These are phyloP conservation scores for Endothia cerciana DNA, from an alignment of 2,329 filamentous ascomycete species.

Conservation along the genomic window DNA sequence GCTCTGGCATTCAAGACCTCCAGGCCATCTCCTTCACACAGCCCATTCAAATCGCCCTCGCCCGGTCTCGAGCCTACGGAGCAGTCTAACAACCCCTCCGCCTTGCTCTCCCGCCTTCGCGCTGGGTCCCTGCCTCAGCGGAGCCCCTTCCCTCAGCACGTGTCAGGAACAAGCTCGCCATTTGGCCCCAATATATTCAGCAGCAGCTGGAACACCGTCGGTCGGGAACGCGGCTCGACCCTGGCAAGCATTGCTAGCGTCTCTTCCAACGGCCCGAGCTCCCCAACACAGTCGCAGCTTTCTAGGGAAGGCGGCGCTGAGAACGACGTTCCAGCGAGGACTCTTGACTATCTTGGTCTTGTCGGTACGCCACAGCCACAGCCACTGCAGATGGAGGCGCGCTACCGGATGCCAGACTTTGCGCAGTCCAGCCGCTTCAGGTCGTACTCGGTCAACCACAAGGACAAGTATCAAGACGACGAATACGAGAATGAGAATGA, in stretches of 20 bases:
- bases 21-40: conserved; percentile 83
- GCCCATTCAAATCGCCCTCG: conserved; percentile 76
- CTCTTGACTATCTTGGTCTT: conserved; percentile 91
- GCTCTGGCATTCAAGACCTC: conserved; percentile 74
- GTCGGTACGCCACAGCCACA: conserved; percentile 88
- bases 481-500: conserved; percentile 68
- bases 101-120: conserved; percentile 80
- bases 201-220: conserved; percentile 78
- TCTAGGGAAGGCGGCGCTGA: conserved; percentile 84
- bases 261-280: conserved; percentile 86
- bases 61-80: conserved; percentile 56
- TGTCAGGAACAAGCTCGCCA: conserved; percentile 61
- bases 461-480: conserved; percentile 92
- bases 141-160: conserved; percentile 65
- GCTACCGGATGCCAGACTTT: conserved; percentile 71
- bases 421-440: conserved; percentile 86
- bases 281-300: conserved; percentile 83
- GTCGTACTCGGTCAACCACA: conserved; percentile 98
- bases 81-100: conserved; percentile 62
- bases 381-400: conserved; percentile 73
- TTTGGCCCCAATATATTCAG: conserved; percentile 93
- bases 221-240: conserved; percentile 83
- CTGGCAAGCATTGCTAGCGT: conserved; percentile 83
- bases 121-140: conserved; percentile 95
- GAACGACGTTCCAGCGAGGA: conserved; percentile 85